Conservation (phyloP, 2,329 filamentous ascomycete species). For the Xylariaceae sp. region DNA sequence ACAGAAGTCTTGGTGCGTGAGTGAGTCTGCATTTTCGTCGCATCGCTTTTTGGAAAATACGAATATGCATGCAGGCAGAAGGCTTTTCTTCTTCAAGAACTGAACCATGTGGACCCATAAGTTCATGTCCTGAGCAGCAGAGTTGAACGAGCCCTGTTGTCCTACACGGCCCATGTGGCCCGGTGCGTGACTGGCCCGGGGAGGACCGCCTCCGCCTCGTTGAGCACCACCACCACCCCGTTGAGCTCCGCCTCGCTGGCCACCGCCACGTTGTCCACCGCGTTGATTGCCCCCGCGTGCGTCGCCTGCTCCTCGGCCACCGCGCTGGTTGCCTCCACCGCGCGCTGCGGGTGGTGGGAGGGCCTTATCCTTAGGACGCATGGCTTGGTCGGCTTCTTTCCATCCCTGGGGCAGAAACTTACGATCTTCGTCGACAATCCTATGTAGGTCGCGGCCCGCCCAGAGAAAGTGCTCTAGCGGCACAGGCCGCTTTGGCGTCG, state of each 20-base stretch:
- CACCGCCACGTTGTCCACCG: slow-evolving; percentile 46
- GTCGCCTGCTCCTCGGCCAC: slow-evolving; percentile 49
- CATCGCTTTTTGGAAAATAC: slow-evolving; percentile 98
- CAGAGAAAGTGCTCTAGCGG: slow-evolving; percentile 94
- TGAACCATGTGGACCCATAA: slow-evolving; percentile 96
- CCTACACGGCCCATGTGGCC: slow-evolving; percentile 91
- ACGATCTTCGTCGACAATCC: slow-evolving; percentile 71
- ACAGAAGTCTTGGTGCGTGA: slow-evolving; percentile 93
- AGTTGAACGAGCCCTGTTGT: slow-evolving; percentile 77
- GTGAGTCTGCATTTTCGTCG: slow-evolving; percentile 91
- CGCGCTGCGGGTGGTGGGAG: slow-evolving; percentile 38
- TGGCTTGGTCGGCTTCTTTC: slow-evolving; percentile 82
- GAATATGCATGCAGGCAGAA: slow-evolving; percentile 92
- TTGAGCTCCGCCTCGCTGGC: slow-evolving; percentile 41
- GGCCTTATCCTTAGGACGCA: slow-evolving; percentile 74
- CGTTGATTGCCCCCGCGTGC: slow-evolving; percentile 42
- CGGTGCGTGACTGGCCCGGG: slow-evolving; percentile 55
- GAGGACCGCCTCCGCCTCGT: slow-evolving; percentile 53
- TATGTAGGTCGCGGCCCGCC: slow-evolving; percentile 87
- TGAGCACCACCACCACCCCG: slow-evolving; percentile 50
- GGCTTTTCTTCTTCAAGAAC: slow-evolving; percentile 76
- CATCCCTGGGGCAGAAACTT: slow-evolving; percentile 90
- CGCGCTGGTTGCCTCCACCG: slow-evolving; percentile 45
- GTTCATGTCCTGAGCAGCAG: slow-evolving; percentile 89
- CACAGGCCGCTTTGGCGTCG: slow-evolving; percentile 89